Base-by-base conservation (phyloP, 2,329 filamentous ascomycete species). In the Chrysosporium queenslandicum region DNA sequence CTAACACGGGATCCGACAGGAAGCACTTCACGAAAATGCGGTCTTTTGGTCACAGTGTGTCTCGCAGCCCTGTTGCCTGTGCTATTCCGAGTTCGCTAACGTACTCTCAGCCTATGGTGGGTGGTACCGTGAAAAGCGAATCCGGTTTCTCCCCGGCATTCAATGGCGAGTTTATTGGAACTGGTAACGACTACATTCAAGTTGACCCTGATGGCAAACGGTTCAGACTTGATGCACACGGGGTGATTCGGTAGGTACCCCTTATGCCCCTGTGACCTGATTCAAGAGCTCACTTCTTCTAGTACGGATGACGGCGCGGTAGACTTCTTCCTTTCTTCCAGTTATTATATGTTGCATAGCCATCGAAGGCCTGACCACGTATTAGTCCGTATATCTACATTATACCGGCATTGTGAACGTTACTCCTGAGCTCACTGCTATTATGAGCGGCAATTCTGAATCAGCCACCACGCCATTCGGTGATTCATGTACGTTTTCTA, bases 151-250 rank as follows among this genome's bases (percentile, higher is more conserved):
- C 62, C 2, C 66, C 66, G 2, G 57, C 63, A 8, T 46, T 73
- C 37, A 68, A 72, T 53, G 68, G 68, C 20, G 58, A 64, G 20
- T 63, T 69, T 43, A 60, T 64, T 18, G 68, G 69, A 11, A 58
- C 61, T 16, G 71, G 70, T 3, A 67, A 68, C 49, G 71, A 73
- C 53, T 72, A 71, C 55, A 71, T 73, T 55, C 67, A 65, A 45
- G 61, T 62, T 18, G 71, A 73, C 54, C 61, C 68, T 2, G 66
- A 68, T 53, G 65, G 65, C 5, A 64, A 66, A 53, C 64, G 64
- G 37, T 58, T 72, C 59, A 64, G 71, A 3, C 58, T 73, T 56
- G 60, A 72, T 58, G 69, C 69, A 6, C 68, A 70, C 56, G 61
- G 63, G 3, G 63, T 69, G 16, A 52, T 71, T 32, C 69, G 67